These are phyloP conservation scores for Coemansia biformis DNA, from an alignment of 192 early-diverging fungal genomes.

Conservation along the genomic window DNA sequence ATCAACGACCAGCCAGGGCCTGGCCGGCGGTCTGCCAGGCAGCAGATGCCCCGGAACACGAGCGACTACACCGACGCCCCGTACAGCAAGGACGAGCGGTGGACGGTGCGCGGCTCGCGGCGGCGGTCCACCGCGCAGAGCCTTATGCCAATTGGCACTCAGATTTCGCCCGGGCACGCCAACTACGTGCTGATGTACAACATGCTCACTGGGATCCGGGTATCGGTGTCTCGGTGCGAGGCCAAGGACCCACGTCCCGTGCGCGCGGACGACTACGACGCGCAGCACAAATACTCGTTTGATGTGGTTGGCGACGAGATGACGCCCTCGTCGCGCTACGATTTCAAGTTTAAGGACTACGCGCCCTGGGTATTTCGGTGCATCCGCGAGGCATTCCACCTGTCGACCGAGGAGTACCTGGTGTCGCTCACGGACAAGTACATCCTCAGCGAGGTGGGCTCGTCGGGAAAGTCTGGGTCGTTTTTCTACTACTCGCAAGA, in stretches of 20 bases:
- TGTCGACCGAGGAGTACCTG: constrained; percentile 91
- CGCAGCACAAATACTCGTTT: constrained; percentile 91
- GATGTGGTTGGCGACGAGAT: constrained; percentile 94
- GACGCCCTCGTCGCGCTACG: constrained; percentile 90
- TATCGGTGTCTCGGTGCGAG: constrained; percentile 79
- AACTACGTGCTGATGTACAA: constrained; percentile 99
- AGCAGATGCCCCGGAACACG: constrained; percentile 37
- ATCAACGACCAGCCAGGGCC: constrained; percentile 9
- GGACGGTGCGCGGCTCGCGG: constrained; percentile 29
- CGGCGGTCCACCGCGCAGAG: constrained; percentile 27
- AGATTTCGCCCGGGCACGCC: constrained; percentile 87
- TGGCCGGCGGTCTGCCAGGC: constrained; percentile 8
- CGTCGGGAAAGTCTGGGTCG: constrained; percentile 90
- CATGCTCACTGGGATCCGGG: constrained; percentile 95
- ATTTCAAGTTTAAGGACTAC: constrained; percentile 99
- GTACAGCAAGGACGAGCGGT: constrained; percentile 28
- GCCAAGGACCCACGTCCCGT: constrained; percentile 76
- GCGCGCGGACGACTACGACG: constrained; percentile 71
- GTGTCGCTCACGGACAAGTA: constrained; percentile 93
- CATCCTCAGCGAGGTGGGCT: constrained; percentile 89
- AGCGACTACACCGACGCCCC: constrained; percentile 32
- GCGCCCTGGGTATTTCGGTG: constrained; percentile 94
- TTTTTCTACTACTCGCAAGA: constrained; percentile 99
- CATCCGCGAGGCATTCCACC: constrained; percentile 80
- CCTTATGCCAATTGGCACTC: constrained; percentile 60